Evolutionary conservation across 1,139 yeast species (phyloP), one percentile per base, ranked within the genome.

Genomic region (Hyphopichia khmerensis): DNA sequence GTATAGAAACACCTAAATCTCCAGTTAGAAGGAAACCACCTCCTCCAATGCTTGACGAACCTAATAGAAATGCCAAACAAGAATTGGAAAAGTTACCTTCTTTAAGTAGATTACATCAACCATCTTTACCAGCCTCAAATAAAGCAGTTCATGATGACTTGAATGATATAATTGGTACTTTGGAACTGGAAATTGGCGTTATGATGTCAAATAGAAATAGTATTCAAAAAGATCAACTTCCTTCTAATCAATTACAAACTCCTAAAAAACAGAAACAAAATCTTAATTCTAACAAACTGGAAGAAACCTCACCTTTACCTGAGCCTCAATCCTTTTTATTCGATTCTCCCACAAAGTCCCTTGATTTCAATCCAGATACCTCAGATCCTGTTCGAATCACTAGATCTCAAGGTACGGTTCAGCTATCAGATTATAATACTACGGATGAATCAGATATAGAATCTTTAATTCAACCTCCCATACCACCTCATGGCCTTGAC

Each of bases 281-380:
- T 7, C 30, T 27, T 13, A n/a, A 27, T 27, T 11, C 33, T 5
- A 30, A 30, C 5, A 30, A 30, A 8, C 11, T 30, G n/a, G 18
- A 30, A n/a, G 34, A 39, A 34, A 26, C 38, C n/a, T 39, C 41
- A 2, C 41, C 41, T 18, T 29, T 39, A 15, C 41, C 41, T 11
- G 41, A 39, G 5, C 41, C 41, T 13, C 41, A 39, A 19, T 33
- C 35, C 9, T 39, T 39, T 23, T 30, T 39, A 15, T 39, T 39
- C 15, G 14, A 29, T 5, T 39, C 41, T 4, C 41, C 41, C 4
- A 39, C 41, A 9, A 39, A 39, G 13, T 39, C 41, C 13, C 27
- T 39, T 8, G 21, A 2, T 11, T 38, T 31, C 24, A 14, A n/a
- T 11, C 16, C 32, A 2, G 36, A 38, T 27, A n/a, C 23, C 5